These are phyloP conservation scores for Syzygium jambos DNA, from an alignment of 345 rosid species.

Conservation along the genomic window DNA sequence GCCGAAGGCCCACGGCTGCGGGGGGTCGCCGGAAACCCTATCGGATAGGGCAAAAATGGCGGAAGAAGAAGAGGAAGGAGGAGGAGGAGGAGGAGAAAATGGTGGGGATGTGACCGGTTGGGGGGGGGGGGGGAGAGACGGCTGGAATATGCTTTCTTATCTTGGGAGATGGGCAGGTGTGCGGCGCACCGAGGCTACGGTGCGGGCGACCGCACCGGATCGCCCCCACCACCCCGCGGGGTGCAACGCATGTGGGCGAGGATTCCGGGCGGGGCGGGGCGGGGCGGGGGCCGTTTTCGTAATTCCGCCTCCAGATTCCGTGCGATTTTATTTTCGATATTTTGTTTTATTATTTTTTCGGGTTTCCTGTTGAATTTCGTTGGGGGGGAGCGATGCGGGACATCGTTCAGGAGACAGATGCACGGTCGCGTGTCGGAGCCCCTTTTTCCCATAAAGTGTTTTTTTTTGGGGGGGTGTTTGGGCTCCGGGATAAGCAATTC, in stretches of 20 bases:
- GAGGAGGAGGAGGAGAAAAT: not conserved
- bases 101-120: constrained; percentile 2
- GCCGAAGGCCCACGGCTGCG: not conserved
- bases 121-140: not conserved
- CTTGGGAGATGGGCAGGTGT: not conserved
- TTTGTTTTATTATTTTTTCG: not conserved
- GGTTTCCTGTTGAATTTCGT: not conserved
- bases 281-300: constrained; percentile 6
- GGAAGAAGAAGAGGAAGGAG: not conserved
- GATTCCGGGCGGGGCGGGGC: not conserved
- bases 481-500: not conserved
- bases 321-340: not conserved
- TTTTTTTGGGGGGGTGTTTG: not conserved
- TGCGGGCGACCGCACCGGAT: constrained; percentile 20
- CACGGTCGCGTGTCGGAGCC: not conserved
- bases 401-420: not conserved
- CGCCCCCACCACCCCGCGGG: constrained; percentile 5
- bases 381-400: not conserved
- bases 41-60: constrained; percentile 72
- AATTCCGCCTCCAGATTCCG: not conserved
- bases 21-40: constrained; percentile 45
- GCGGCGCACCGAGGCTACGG: not conserved
- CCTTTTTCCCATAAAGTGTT: not conserved
- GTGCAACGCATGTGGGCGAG: constrained; percentile 60
- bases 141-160: not conserved